Evolutionary conservation across 2,329 filamentous ascomycete species (phyloP).

Genomic region (Pyrenochaeta sp.): DNA sequence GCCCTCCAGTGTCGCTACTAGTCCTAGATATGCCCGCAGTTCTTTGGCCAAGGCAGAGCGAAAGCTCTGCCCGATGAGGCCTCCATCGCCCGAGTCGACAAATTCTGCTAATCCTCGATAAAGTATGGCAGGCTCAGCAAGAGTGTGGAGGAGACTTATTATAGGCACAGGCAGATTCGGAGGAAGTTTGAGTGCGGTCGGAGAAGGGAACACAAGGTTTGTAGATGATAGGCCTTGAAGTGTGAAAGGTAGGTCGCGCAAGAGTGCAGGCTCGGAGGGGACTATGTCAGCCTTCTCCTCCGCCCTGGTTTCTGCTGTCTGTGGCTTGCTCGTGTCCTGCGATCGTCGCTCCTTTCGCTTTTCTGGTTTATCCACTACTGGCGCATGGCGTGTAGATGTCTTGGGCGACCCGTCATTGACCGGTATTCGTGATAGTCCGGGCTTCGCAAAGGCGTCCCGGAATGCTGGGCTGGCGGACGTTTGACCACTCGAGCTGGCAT

Average conservation of each 20-base stretch:
- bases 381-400: constrained; percentile 23
- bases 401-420: constrained; percentile 43
- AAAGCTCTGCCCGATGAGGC: constrained; percentile 90
- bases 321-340: constrained; percentile 35
- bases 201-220: constrained; percentile 77
- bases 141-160: constrained; percentile 83
- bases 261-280: constrained; percentile 56
- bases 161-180: constrained; percentile 82
- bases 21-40: constrained; percentile 84
- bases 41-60: constrained; percentile 86
- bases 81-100: constrained; percentile 80
- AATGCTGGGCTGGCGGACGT: constrained; percentile 37
- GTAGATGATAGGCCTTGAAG: constrained; percentile 90
- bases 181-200: constrained; percentile 77
- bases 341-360: constrained; percentile 38
- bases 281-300: constrained; percentile 23
- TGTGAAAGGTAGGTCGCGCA: constrained; percentile 85
- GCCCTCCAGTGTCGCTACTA: constrained; percentile 90
- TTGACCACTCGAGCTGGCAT: constrained; percentile 17
- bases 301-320: constrained; percentile 19
- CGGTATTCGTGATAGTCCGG: constrained; percentile 54
- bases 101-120: constrained; percentile 84
- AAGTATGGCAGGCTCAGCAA: constrained; percentile 93
- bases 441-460: constrained; percentile 59
- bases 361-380: constrained; percentile 32